Base-by-base conservation (phyloP, 768 basidiomycete genomes). In the Xerocomus spinulosus region DNA sequence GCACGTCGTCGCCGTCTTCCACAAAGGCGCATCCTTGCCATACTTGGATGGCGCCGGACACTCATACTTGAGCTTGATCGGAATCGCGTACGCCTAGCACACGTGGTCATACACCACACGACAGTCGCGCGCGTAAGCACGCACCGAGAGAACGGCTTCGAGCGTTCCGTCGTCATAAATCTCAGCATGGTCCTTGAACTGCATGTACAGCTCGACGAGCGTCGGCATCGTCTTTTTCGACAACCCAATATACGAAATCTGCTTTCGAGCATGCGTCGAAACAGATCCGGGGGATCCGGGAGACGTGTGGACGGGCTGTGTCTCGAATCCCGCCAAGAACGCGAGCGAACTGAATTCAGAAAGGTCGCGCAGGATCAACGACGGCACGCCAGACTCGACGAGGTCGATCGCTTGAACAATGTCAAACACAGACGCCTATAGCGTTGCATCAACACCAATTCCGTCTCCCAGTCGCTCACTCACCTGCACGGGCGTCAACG, bases 51-150 rank as follows among this genome's bases (percentile, higher is more conserved):
- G 79, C 0, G 87, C 71, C 0, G 95, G 94, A 64, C 94, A 96
- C 29, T 95, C 92, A 54, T 97, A 95, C 68, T 94, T 94, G 53
- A 98, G 71, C 60, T 93, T 92, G 63, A 97, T 82, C 2, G 95
- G 93, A 28, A 95, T 85, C 4, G 88, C 81, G 57, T 89, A 93
- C 0, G 92, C 86, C 88, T 92, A 20, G 36, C 26, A 35, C 10
- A 28, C 21, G 15, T 25, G 13, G 24, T 39, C 5, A 14, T 39
- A 9, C 38, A 9, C 9, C 9, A 17, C 9, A n/a, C 24, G 7
- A 1, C 4, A n/a, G 24, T 18, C 5, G 34, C 18, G 9, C 9
- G 32, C 0, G 17, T 12, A 62, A 21, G 2, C 29, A 48, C 83
- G 51, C 54, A 92, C 92, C 21, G 85, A 81, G 24, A 94, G 63